Base-by-base conservation (phyloP, 2,329 filamentous ascomycete species). In the Botrytis aclada region DNA sequence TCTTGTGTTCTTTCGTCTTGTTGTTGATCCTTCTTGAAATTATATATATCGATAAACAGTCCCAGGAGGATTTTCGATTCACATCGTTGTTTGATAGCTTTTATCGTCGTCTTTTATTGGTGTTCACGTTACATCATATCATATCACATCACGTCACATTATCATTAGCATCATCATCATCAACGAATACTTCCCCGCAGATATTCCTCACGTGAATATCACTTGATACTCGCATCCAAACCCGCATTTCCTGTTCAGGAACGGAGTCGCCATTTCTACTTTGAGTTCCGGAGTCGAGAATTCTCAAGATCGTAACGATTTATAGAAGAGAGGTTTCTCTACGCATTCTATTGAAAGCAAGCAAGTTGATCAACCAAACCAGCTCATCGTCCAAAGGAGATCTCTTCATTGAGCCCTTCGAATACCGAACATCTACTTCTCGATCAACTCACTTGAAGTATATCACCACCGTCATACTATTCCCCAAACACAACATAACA, bases 131-230 rank as follows among this genome's bases (percentile, higher is more conserved):
- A 62, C 34, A 39, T 62, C 34, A 39, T 1, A 37, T n/a, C 12
- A 37, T 25, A 58, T 34, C n/a, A 56, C 14, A 18, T 32, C 25
- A 61, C 34, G 22, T 61, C 34, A 34, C 18, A 34, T 39, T 12
- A n/a, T 62, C 34, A 14, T 60, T 18, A 37, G 37, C 58, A 4
- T 32, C 18, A 16, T 45, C 29, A 37, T n/a, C 25, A 25, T 22
- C 47, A 54, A n/a, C 47, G 14, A 62, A 10, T 16, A 22, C 18
- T 32, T 45, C 37, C 25, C 18, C 61, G 8, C 16, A 20, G 18
- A 41, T 32, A 66, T 39, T 14, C 32, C 34, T 25, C 47, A 69
- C 65, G 65, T 69, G 47, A 22, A 67, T 56, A 67, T 56, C 47
- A 56, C 25, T 22, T n/a, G 22, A n/a, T 34, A 66, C 41, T n/a